Evolutionary conservation across 2,329 filamentous ascomycete species (phyloP), one percentile per base, ranked within the genome.

Genomic region (Nothophaeocryptopus gaeumannii): DNA sequence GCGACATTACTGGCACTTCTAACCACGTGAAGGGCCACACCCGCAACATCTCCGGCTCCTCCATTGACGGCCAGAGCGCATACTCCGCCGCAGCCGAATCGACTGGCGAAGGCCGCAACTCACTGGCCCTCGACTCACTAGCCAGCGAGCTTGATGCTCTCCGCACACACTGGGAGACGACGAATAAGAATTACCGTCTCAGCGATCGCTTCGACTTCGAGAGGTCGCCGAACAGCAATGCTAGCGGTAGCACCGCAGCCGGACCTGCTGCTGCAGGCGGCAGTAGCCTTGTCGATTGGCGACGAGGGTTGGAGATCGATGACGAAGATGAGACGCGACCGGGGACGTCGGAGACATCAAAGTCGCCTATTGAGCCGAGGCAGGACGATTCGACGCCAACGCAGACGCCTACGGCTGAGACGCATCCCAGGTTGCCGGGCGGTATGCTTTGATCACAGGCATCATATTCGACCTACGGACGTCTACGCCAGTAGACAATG

Each of bases 111-210:
- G 59, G 54, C 40, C 64, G 67, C 45, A 68, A 72, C 45, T 69
- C 71, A 31, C 33, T 68, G 60, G 67, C 51, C 2, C 79, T 99
- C 14, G 93, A 99, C 70, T 93, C 86, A 57, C 81, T 99, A 16
- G 92, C 93, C 9, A 89, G 83, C 56, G 93, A 99, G 73, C 82
- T 99, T 7, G 93, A 99, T 68, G 87, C 88, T 10, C 78, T 99
- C 40, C 83, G 92, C 45, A 88, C 78, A 45, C 91, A 96, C 63
- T 99, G 93, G 93, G 90, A 97, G 72, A 89, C 86, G 34, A 96
- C 90, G 10, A 96, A 92, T 73, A 93, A 95, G 71, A 95, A 89
- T 63, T 96, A 97, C 70, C 86, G 93, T 16, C 75, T 96, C 64
- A 84, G 87, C 44, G 95, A 95, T 62, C 91, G 96, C 66, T 91